Base-by-base conservation (phyloP, 768 basidiomycete genomes). In the Panaeolus papilionaceus region DNA sequence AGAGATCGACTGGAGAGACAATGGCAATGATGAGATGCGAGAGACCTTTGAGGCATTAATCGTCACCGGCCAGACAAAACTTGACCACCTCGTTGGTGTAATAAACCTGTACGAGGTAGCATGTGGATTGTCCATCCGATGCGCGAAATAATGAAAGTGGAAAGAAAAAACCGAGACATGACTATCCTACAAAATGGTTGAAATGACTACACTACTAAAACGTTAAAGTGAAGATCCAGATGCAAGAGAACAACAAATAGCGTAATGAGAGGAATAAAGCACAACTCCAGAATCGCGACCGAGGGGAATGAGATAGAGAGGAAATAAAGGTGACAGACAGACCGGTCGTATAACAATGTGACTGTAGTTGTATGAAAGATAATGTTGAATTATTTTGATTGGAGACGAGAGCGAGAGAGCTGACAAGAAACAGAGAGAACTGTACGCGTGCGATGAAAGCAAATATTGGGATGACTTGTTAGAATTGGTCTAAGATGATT, bases 231-330 rank as follows among this genome's bases (percentile, higher is more conserved):
- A 33, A 79, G 75, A 78, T 84, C 84, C 83, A 77, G 76, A 82
- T 84, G 83, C 83, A 83, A 83, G 80, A 82, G 81, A 84, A 76
- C 64, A 84, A 76, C 64, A 70, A 64, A 67, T 58, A 58, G 28
- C 54, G 28, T 28, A 33, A 58, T 10, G 54, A 58, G 54, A 58
- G 54, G 54, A 37, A 58, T 58, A 58, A 58, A 58, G 54, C 54
- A 58, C 28, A 28, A 58, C 54, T 58, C 54, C 54, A 58, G 28
- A 28, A 58, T 58, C 54, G 54, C 54, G 54, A 58, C 54, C 54
- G 54, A 28, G 28, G 54, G 26, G 66, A 67, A 51, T 71, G 69
- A 70, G 66, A 71, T 69, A 67, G 68, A 67, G 72, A 71, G 72
- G 70, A 58, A 54, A 71, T 49, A 68, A 68, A 68, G 61, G 44